Base-by-base conservation (phyloP, 1,284 basidiomycete species). In the Takashimella koratensis region DNA sequence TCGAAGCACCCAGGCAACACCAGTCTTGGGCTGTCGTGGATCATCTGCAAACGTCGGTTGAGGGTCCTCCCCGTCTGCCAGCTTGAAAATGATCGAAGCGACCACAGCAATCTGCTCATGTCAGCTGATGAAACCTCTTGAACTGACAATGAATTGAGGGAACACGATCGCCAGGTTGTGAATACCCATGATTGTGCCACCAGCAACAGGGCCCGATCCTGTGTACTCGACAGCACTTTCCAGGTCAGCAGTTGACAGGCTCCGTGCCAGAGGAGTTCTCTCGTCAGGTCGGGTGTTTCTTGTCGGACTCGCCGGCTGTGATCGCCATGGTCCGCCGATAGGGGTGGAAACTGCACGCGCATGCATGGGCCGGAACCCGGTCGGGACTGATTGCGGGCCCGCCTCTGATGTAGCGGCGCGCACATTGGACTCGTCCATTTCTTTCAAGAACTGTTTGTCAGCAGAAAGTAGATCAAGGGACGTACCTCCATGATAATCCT, bases 121-220 rank as follows among this genome's bases (percentile, higher is more conserved):
- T 51, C 36, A 53, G 46, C 36, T n/a, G 8, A 48, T 25, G 43
- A 45, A 13, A 45, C 21, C 16, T 2, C 24, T 10, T 16, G 13
- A 3, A 81, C 88, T 66, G 68, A 91, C 91, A 54, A 94, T 81
- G 68, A 95, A 89, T 66, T 96, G 92, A 20, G 91, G 92, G 74
- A 90, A 83, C 22, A 95, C 92, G 57, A 95, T 91, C 3, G 93
- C 89, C 5, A 97, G 79, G 67, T 97, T 97, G 73, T 98, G 94
- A 42, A 98, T 94, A 3, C 94, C 94, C 45, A 97, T 81, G 45
- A 97, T 86, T 2, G 91, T 94, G 1, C 94, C 94, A n/a, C 94
- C 93, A 0, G 90, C 87, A 45, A 88, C 78, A 13, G 84, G 82
- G 27, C 80, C 80, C 10, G 75, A 67, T 41, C 81, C 77, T 4